These are phyloP conservation scores for Penicillium capsulatum DNA, from an alignment of 2,329 filamentous ascomycete species.

Conservation along the genomic window DNA sequence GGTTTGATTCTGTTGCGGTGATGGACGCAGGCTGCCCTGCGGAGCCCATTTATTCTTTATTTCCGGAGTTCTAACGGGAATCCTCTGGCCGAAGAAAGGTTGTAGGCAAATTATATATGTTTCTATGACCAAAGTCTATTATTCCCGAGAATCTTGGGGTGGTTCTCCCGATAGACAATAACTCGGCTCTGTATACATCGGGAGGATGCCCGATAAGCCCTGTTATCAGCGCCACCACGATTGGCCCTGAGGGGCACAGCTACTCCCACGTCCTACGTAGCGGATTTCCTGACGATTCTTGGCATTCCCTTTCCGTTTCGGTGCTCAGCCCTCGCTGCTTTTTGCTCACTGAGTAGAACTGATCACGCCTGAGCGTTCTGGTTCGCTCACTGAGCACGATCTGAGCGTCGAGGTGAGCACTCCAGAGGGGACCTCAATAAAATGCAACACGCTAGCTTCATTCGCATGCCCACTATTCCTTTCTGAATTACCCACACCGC, in stretches of 20 bases:
- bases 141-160: not conserved
- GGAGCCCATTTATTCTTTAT: not conserved
- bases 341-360: too few relatives aligned
- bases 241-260: not conserved
- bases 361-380: too few relatives aligned
- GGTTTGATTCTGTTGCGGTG: conserved; percentile 1
- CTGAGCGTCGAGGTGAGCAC: too few relatives aligned
- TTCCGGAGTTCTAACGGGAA: conserved; percentile 13
- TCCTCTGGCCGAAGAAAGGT: conserved; percentile 10
- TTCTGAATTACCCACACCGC: too few relatives aligned
- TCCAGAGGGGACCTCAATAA: too few relatives aligned
- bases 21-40: not conserved
- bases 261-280: not conserved
- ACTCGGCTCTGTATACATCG: conserved; percentile 1
- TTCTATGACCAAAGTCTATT: conserved; percentile 8
- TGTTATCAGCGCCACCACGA: conserved; percentile 3
- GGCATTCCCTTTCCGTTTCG: too few relatives aligned
- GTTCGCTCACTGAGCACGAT: too few relatives aligned
- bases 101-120: conserved; percentile 11
- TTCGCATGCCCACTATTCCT: too few relatives aligned
- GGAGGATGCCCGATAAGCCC: conserved; percentile 2
- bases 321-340: too few relatives aligned
- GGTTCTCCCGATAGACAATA: conserved; percentile 8
- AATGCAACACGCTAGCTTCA: too few relatives aligned
- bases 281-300: not conserved